Conservation (phyloP, 495 filamentous ascomycete genomes). For the Neurospora tetraspora region DNA sequence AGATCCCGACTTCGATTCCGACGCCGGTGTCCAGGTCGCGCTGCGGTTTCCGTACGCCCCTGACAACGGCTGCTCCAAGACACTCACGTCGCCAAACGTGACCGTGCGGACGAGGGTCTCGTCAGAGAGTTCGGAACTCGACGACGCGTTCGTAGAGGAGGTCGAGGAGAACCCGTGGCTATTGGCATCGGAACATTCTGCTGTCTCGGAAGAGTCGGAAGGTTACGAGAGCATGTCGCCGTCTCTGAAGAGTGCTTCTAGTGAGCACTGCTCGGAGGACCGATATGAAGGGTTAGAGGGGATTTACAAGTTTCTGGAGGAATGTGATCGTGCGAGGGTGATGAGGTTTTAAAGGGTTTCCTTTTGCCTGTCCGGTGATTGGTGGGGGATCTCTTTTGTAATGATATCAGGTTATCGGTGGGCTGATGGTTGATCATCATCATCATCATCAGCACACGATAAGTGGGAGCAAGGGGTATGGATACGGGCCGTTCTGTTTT, state of each 20-base stretch:
- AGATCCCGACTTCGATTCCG: constrained; percentile 61
- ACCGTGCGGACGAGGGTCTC: constrained; percentile 35
- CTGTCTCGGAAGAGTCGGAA: constrained; percentile 20
- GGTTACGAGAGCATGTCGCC: constrained; percentile 42
- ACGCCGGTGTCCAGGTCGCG: constrained; percentile 57
- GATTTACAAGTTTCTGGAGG: constrained; percentile 77
- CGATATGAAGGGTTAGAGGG: constrained; percentile 75
- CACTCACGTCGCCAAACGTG: constrained; percentile 41
- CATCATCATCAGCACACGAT: neutral
- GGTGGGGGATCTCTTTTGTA: neutral
- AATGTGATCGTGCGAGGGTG: constrained; percentile 59
- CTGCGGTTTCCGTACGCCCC: constrained; percentile 81
- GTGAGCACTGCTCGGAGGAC: constrained; percentile 35
- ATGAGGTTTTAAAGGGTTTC: neutral
- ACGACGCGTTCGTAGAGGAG: constrained; percentile 12
- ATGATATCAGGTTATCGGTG: neutral
- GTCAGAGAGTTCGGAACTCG: constrained; percentile 26
- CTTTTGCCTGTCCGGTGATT: neutral
- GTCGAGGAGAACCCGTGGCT: constrained; percentile 38
- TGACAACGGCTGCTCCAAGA: constrained; percentile 15
- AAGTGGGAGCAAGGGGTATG: neutral
- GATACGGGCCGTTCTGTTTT: neutral
- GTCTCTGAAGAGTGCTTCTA: constrained; percentile 29
- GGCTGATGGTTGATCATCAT: neutral
- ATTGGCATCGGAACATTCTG: constrained; percentile 20